A percentile compares a stretch with the other conserved stretches of the same genome.
phyloP scores from a whole-genome alignment of 495 filamentous ascomycete genomes.

The Tuber calosporum region DNA sequence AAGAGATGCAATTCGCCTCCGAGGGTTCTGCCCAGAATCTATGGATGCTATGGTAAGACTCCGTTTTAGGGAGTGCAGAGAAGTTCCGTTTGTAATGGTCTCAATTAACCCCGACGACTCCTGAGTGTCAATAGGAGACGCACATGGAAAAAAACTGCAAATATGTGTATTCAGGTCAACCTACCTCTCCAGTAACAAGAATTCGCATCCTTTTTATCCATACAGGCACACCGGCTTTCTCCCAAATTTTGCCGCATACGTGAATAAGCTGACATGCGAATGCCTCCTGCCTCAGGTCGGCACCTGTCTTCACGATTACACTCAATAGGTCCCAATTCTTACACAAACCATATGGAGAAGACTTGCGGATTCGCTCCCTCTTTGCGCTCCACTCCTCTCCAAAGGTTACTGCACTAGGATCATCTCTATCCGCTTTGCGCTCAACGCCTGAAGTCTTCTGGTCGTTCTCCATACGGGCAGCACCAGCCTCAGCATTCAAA shows the following conservation, averaged over 20 bases:
- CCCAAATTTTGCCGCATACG: slow-evolving; percentile 68
- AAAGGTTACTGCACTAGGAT: slow-evolving; percentile 72
- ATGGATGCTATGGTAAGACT: slow-evolving; percentile 62
- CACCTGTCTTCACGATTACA: slow-evolving; percentile 73
- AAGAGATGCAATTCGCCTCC: slow-evolving; percentile 61
- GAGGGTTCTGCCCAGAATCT: slow-evolving; percentile 58
- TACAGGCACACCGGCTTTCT: slow-evolving; percentile 61
- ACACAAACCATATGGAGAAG: slow-evolving; percentile 69
- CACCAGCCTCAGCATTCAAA: slow-evolving; percentile 57
- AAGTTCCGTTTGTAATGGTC: slow-evolving; percentile 73
- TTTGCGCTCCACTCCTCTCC: slow-evolving; percentile 70
- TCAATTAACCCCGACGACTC: slow-evolving; percentile 65
- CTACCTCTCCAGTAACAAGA: slow-evolving; percentile 62
- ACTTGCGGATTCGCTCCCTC: slow-evolving; percentile 66
- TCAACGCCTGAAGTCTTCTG: slow-evolving; percentile 68
- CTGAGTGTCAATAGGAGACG: slow-evolving; percentile 24
- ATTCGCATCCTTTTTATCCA: slow-evolving; percentile 77
- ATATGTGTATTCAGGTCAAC: slow-evolving; percentile 18
- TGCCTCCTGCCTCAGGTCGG: slow-evolving; percentile 67
- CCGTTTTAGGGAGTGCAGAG: slow-evolving; percentile 66
- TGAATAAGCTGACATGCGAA: slow-evolving; percentile 72
- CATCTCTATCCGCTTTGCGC: slow-evolving; percentile 67
- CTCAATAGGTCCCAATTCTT: slow-evolving; percentile 73
- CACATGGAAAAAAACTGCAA: neutral
- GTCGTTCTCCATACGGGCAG: slow-evolving; percentile 74